These are phyloP conservation scores for Geranomyces variabilis DNA, from an alignment of 192 early-diverging fungal genomes.

Conservation along the genomic window DNA sequence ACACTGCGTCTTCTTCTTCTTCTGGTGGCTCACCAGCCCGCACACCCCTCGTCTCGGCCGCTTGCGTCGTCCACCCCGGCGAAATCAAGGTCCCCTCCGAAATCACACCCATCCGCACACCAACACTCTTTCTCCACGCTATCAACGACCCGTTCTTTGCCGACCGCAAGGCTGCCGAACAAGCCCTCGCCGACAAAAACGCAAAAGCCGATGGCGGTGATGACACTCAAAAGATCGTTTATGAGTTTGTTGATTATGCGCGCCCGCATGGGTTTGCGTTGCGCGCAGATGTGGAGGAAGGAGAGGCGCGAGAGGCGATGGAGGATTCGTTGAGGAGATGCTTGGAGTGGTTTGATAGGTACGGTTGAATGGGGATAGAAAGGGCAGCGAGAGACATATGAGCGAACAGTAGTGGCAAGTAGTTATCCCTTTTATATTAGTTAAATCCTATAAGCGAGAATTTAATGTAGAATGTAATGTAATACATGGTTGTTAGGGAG, in stretches of 20 bases:
- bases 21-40: too few relatives aligned
- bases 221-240: background rate
- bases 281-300: background rate
- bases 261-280: slow-evolving; percentile 11
- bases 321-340: slow-evolving; percentile 4
- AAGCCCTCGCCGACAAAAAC: background rate
- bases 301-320: background rate
- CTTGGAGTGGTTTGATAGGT: slow-evolving; percentile 1
- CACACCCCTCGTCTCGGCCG: background rate
- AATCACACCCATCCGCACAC: background rate
- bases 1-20: too few relatives aligned
- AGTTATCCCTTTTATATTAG: too few relatives aligned
- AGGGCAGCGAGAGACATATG: too few relatives aligned
- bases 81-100: background rate
- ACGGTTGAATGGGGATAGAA: background rate
- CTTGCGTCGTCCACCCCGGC: background rate
- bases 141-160: slow-evolving; percentile 1
- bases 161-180: background rate
- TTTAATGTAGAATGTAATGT: too few relatives aligned
- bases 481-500: too few relatives aligned
- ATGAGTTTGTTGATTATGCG: background rate
- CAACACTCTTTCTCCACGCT: background rate
- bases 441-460: too few relatives aligned
- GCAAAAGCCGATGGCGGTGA: background rate
- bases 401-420: too few relatives aligned